Conservation (phyloP, 805 yeast species). For the Sugiyamaella mastotermitis region DNA sequence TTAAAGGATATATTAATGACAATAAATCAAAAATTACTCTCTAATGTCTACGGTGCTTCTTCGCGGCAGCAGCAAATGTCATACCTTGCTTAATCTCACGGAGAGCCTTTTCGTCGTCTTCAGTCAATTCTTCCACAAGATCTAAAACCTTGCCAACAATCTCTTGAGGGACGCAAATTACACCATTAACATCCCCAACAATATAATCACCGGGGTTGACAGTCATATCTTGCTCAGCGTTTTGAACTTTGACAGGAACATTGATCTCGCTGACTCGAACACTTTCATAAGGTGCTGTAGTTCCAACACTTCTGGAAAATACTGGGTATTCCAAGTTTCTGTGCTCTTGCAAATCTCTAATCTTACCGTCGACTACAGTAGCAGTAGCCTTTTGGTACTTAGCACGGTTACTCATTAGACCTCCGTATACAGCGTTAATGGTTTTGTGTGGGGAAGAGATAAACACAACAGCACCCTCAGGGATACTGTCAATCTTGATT, state of each 20-base stretch:
- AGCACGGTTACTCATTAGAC: constrained; percentile 54
- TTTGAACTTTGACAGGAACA: constrained; percentile 41
- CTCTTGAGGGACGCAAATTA: constrained; percentile 47
- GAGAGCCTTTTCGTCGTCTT: constrained; percentile 10
- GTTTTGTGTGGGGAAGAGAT: constrained; percentile 56
- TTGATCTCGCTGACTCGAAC: constrained; percentile 76
- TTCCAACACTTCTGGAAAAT: constrained; percentile 69
- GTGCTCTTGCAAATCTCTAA: constrained; percentile 11
- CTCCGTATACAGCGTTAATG: constrained; percentile 79
- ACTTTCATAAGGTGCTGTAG: constrained; percentile 68
- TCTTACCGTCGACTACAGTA: constrained; percentile 37
- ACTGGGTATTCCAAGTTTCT: constrained; percentile 59
- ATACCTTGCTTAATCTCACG: constrained; percentile 7
- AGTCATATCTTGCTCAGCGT: constrained; percentile 13
- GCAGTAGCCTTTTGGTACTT: constrained; percentile 5
- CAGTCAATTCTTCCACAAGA: constrained; percentile 9
- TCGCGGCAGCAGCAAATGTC: constrained; percentile 9
- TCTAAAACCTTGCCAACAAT: constrained; percentile 26
- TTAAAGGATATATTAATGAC: background rate
- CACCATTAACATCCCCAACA: constrained; percentile 77
- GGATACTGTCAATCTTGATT: constrained; percentile 59
- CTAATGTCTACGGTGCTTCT: constrained; percentile 12
- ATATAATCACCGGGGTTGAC: constrained; percentile 67
- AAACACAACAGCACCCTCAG: constrained; percentile 56
- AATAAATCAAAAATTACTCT: no score